phyloP scores from a whole-genome alignment of 1,139 yeast genomes.

The Scheffersomyces segobiensis region DNA sequence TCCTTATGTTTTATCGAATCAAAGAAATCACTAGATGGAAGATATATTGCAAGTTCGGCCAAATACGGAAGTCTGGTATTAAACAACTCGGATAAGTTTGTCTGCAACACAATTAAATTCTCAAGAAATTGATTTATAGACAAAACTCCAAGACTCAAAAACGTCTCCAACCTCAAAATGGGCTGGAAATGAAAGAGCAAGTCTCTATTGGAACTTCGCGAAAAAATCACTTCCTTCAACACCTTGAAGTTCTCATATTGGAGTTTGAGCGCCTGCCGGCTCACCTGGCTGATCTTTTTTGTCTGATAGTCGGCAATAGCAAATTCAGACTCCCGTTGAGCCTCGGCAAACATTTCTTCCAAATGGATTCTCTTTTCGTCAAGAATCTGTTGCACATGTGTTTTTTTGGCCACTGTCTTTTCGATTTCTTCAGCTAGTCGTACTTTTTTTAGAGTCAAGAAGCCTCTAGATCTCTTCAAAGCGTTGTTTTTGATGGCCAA shows the following conservation, averaged over 20 bases:
- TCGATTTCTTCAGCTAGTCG: slow-evolving; percentile 12
- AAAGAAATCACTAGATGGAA: slow-evolving; percentile 39
- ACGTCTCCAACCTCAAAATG: slow-evolving; percentile 27
- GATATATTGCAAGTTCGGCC: slow-evolving; percentile 23
- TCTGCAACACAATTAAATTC: slow-evolving; percentile 37
- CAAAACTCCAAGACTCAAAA: slow-evolving; percentile 30
- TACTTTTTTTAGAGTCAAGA: slow-evolving; percentile 17
- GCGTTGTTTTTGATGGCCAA: slow-evolving; percentile 23
- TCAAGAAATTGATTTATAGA: slow-evolving; percentile 43
- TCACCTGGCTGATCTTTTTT: slow-evolving; percentile 28
- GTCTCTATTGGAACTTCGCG: slow-evolving; percentile 9
- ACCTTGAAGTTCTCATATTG: slow-evolving; percentile 26
- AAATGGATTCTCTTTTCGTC: slow-evolving; percentile 2
- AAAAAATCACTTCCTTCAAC: slow-evolving; percentile 27
- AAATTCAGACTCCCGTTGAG: slow-evolving; percentile 6
- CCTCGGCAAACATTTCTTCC: slow-evolving; percentile 8
- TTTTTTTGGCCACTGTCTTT: slow-evolving; percentile 10
- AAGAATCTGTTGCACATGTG: slow-evolving; percentile 5
- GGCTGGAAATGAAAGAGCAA: slow-evolving; percentile 29
- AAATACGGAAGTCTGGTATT: slow-evolving; percentile 35
- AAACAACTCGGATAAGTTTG: slow-evolving; percentile 27
- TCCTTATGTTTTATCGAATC: slow-evolving; percentile 39
- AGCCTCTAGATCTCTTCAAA: slow-evolving; percentile 19
- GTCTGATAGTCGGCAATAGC: slow-evolving; percentile 17
- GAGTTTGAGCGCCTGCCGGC: slow-evolving; percentile 27